Conservation (phyloP, 1,139 yeast genomes). For the Scheffersomyces parashehatae region DNA sequence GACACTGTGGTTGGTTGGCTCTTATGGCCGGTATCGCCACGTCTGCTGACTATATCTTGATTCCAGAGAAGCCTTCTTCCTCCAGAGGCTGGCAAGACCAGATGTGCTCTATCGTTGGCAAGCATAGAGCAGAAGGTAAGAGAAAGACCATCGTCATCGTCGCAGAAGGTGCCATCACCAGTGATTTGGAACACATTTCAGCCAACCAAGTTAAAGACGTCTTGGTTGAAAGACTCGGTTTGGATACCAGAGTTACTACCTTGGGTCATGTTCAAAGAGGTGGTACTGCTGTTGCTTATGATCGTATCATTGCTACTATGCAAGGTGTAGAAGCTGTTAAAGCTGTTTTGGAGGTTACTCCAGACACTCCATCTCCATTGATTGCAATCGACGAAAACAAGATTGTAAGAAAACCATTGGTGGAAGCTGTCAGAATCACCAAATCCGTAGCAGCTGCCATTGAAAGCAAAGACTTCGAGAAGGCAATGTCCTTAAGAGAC, state of each 20-base stretch:
- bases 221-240: slow-evolving; percentile 69
- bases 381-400: slow-evolving; percentile 88
- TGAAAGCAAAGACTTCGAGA: slow-evolving; percentile 71
- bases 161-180: slow-evolving; percentile 95
- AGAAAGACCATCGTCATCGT: slow-evolving; percentile 94
- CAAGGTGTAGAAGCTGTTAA: slow-evolving; percentile 98
- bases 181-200: slow-evolving; percentile 76
- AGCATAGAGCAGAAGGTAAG: slow-evolving; percentile 85
- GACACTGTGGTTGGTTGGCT: slow-evolving; percentile 99
- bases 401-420: slow-evolving; percentile 77
- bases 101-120: slow-evolving; percentile 64
- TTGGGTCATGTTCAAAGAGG: slow-evolving; percentile 98
- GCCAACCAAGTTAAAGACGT: slow-evolving; percentile 78
- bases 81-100: slow-evolving; percentile 75
- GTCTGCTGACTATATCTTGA: slow-evolving; percentile 90
- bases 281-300: slow-evolving; percentile 95
- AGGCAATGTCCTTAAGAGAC: slow-evolving; percentile 85
- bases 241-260: slow-evolving; percentile 93
- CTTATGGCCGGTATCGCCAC: slow-evolving; percentile 95
- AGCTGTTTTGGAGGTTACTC: slow-evolving; percentile 85
- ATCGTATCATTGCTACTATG: slow-evolving; percentile 84
- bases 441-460: slow-evolving; percentile 87
- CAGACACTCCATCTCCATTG: slow-evolving; percentile 93
- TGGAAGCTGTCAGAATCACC: slow-evolving; percentile 87
- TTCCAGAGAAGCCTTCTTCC: slow-evolving; percentile 77